Base-by-base conservation (phyloP, 441 rosid genomes). In the Gossypium lobatum region DNA sequence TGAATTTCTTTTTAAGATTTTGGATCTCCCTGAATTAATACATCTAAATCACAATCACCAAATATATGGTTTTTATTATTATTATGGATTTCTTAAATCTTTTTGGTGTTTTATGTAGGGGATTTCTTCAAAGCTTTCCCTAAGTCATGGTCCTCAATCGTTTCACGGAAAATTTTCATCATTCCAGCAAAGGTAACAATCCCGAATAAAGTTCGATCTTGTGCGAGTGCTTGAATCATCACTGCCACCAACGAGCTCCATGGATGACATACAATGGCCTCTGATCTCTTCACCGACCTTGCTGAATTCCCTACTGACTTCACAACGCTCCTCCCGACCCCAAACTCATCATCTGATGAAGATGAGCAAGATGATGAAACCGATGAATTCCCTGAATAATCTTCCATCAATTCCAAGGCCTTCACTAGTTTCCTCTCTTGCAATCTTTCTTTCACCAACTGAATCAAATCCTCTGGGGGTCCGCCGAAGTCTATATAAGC, bases 241-340 rank as follows among this genome's bases (percentile, higher is more conserved):
- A 90, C 90, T 0, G 93, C 96, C 53, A 87, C 83, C 54, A 90
- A 73, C 2, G 96, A 90, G 80, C 84, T 88, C 89, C 87, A 79
- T 2, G 89, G 88, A 69, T 82, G 71, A 73, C 93, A 90, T 73
- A 87, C 78, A 17, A 75, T 83, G 21, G 80, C 86, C 67, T 82
- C 88, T 0, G 88, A 81, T 39, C 77, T 82, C 78, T 86, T 82
- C 23, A 50, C 80, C 37, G 71, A 76, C 68, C 81, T 81, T 1
- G 79, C 73, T 0, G 87, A 75, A 61, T 83, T 75, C 52, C 83
- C 79, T 21, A 80, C 70, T 0, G 76, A n/a, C 52, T 77, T 79
- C 31, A 79, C 76, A 10, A 78, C 74, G 6, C 81, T 77, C 80
- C 37, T 80, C 64, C 80, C 85, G 1, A 68, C 21, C 18, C 84